A percentile compares a stretch with the other conserved stretches of the same genome.
Conservation (phyloP, 306 rosid genomes). For the Cucumis melo region DNA sequence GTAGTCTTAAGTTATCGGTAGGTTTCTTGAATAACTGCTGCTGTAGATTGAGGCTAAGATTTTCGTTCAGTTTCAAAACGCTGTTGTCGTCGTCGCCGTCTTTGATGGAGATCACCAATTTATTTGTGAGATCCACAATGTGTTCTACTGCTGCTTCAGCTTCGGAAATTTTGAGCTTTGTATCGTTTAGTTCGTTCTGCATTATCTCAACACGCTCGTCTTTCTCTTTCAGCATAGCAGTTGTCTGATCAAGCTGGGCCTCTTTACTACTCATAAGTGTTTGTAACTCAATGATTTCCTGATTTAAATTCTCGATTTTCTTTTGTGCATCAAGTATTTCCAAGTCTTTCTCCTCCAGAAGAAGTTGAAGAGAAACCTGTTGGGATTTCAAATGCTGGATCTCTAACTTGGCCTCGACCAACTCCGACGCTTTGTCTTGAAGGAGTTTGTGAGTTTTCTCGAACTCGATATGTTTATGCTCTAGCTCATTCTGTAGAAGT, state of each 20-base stretch:
- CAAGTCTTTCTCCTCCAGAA: constrained; percentile 67
- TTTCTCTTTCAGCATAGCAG: constrained; percentile 60
- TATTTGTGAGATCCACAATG: constrained; percentile 56
- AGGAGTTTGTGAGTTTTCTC: constrained; percentile 33
- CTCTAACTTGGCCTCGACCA: constrained; percentile 69
- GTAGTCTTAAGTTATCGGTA: constrained; percentile 27
- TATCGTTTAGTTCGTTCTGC: constrained; percentile 32
- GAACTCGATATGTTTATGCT: constrained; percentile 29
- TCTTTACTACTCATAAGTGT: constrained; percentile 53
- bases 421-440: constrained; percentile 46
- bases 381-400: constrained; percentile 73
- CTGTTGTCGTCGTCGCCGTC: constrained; percentile 20
- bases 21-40: constrained; percentile 31
- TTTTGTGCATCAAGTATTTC: constrained; percentile 72
- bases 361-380: constrained; percentile 46
- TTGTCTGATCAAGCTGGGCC: constrained; percentile 57
- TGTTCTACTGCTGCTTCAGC: constrained; percentile 60
- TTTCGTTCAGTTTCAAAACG: constrained; percentile 12
- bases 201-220: constrained; percentile 48
- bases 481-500: constrained; percentile 42
- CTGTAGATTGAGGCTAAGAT: constrained; percentile 15
- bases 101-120: constrained; percentile 47
- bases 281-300: constrained; percentile 59
- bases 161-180: constrained; percentile 45
- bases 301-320: constrained; percentile 39